Evolutionary conservation across 352 stramenopile genomes (phyloP).

Genomic region (Lagenidium sp.): DNA sequence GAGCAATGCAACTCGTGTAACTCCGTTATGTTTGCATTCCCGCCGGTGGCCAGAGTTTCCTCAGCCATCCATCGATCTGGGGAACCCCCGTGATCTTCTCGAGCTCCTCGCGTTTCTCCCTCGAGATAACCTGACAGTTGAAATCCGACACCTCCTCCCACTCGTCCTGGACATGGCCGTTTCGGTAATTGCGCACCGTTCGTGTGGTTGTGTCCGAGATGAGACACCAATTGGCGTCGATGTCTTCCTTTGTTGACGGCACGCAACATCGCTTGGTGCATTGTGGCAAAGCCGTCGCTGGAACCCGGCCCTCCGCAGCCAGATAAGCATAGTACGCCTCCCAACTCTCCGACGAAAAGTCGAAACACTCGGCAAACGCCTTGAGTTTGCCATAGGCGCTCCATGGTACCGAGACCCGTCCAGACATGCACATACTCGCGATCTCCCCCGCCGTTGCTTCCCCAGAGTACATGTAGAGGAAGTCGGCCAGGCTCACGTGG

Average conservation of each 20-base stretch:
- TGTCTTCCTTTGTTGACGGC: constrained; percentile 60
- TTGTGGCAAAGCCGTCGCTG: constrained; percentile 14
- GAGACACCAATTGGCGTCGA: constrained; percentile 78
- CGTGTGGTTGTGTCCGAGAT: constrained; percentile 54
- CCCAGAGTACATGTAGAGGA: constrained; percentile 84
- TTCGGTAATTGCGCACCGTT: constrained; percentile 8
- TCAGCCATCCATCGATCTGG: constrained; percentile 62
- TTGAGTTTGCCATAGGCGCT: constrained; percentile 75
- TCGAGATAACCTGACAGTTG: constrained; percentile 41
- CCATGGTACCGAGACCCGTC: constrained; percentile 77
- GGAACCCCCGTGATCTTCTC: constrained; percentile 38
- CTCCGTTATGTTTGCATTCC: constrained; percentile 13
- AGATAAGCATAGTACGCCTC: constrained; percentile 60
- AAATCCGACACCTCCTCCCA: constrained; percentile 72
- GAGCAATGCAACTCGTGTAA: too few relatives aligned
- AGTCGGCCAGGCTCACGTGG: constrained; percentile 66
- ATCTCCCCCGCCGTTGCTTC: constrained; percentile 71
- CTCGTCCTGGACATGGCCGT: constrained; percentile 22
- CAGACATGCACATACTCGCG: constrained; percentile 77
- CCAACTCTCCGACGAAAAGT: constrained; percentile 81
- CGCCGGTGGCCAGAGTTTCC: constrained; percentile 38
- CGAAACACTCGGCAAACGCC: constrained; percentile 77
- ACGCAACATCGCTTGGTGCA: constrained; percentile 58
- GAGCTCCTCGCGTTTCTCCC: constrained; percentile 56
- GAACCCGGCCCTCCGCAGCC: constrained; percentile 14